Evolutionary conservation across 495 filamentous ascomycete species (phyloP), one percentile per base, ranked within the genome.

Genomic region (Trichoderma orchidacearum): DNA sequence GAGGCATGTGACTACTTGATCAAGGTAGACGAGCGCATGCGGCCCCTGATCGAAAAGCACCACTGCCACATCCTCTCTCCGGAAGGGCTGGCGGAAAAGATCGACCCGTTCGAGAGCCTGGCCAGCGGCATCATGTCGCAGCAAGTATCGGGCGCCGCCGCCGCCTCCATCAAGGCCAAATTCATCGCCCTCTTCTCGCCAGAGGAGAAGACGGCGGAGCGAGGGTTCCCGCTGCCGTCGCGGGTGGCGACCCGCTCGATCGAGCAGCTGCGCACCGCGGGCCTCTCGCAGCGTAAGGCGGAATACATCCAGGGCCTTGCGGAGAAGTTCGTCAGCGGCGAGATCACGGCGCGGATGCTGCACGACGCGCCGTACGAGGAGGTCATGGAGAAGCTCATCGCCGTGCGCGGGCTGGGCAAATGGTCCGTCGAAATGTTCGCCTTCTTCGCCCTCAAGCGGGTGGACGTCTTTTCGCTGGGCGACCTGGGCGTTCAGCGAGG

Each of bases 341-440:
- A 90, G 61, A 70, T 96, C 18, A 85, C 80, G 54, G 85, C 87
- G 25, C 71, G 79, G 58, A 82, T 91, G 73, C 76, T 98, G 17
- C 76, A 84, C 32, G 75, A 78, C 30, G 90, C 89, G 6, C 79
- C 80, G 38, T 89, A 98, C 70, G 90, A 94, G 53, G 90, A 95
- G 62, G 72, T 98, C 12, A 66, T 96, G 30, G 79, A 86, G 70
- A 85, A 77, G 63, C 70, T 98, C 58, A 86, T 80, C n/a, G 86
- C 87, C 18, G 90, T 98, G 30, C 75, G 91, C 31, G 93, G 93
- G 3, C 68, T 98, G 53, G 93, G 93, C 2, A 75, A 72, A 59
- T 97, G 94, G 93, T 89, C 84, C 54, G 93, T 92, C 21, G 91
- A 96, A 75, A 97, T 96, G 92, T 98, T 98, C 72, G 85, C 90